Base-by-base conservation (phyloP, 306 rosid genomes). In the Spatholobus suberectus region DNA sequence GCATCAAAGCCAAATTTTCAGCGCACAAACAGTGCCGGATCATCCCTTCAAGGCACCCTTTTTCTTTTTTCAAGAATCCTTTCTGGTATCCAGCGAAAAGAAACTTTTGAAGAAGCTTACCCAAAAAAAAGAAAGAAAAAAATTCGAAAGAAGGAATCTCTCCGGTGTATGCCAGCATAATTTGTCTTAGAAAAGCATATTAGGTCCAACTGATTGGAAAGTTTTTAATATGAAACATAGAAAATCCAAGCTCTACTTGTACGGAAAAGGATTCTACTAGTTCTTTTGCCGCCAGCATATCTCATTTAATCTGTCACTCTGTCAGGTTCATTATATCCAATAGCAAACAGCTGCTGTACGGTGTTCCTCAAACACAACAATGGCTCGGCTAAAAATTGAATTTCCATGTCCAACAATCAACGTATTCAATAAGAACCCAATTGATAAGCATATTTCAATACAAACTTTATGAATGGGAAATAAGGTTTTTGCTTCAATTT, bases 51-150 rank as follows among this genome's bases (percentile, higher is more conserved):
- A 49, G 34, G 15, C 32, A 57, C 20, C 11, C 6, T 38, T 67
- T 75, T 57, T 6, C 13, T 46, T 32, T 65, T 18, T 44, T 37
- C 54, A 69, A 32, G 55, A 83, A 2, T 17, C 59, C n/a, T 57
- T 76, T 82, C 71, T 80, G 35, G 32, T 79, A 49, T 14, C n/a
- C 61, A 41, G 49, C 13, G 49, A 62, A 41, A 80, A 20, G 40
- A 73, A 72, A 63, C 26, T 26, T 44, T 63, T 63, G 0, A 32
- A 29, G 21, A 57, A 10, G n/a, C 65, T 11, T 23, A 26, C 35
- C 37, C 35, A 15, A 26, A 24, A 59, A 13, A 12, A 59, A 24
- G 41, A 5, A 2, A 38, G 41, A 57, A 57, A 4, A 5, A 59
- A 24, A n/a, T n/a, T 6, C 11, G 7, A 66, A 49, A 76, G 34